phyloP scores from a whole-genome alignment of 352 stramenopile genomes.

The Globisporangium splendens region DNA sequence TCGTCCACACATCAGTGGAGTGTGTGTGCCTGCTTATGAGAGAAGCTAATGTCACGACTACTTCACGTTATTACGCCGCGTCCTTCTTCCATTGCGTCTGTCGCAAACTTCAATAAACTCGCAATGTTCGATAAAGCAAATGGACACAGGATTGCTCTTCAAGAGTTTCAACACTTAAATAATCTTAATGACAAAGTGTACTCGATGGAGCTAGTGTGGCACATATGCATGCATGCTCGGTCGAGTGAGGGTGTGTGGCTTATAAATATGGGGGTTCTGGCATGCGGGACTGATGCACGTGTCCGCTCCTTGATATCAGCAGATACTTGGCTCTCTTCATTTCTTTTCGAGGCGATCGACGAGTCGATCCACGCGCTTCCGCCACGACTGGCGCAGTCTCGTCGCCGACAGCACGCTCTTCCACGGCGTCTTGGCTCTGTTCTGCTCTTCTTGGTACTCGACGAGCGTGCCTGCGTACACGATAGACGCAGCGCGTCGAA shows the following conservation, averaged over 20 bases:
- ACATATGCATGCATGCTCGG: not conserved
- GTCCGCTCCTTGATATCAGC: not conserved
- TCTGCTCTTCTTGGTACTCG: constrained; percentile 55
- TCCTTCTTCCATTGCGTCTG: no score
- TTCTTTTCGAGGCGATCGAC: constrained; percentile 51
- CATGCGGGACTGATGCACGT: not conserved
- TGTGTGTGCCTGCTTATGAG: no score
- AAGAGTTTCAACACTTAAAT: not conserved
- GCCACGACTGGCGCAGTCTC: constrained; percentile 34
- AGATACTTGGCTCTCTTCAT: constrained; percentile 1
- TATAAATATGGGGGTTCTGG: not conserved
- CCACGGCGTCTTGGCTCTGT: constrained; percentile 30
- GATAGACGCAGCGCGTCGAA: constrained; percentile 8
- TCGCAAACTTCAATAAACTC: no score
- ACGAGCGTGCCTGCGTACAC: constrained; percentile 66
- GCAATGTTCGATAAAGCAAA: no score
- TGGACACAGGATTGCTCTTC: no score
- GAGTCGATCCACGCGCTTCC: constrained; percentile 53
- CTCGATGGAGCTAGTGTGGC: not conserved
- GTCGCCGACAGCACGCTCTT: constrained; percentile 38
- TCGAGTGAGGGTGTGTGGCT: not conserved
- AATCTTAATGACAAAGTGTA: not conserved
- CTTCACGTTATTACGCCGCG: no score
- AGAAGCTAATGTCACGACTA: no score
- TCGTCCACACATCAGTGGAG: no score